Evolutionary conservation across 352 stramenopile species (phyloP).

Genomic region (Phytophthora sp.): DNA sequence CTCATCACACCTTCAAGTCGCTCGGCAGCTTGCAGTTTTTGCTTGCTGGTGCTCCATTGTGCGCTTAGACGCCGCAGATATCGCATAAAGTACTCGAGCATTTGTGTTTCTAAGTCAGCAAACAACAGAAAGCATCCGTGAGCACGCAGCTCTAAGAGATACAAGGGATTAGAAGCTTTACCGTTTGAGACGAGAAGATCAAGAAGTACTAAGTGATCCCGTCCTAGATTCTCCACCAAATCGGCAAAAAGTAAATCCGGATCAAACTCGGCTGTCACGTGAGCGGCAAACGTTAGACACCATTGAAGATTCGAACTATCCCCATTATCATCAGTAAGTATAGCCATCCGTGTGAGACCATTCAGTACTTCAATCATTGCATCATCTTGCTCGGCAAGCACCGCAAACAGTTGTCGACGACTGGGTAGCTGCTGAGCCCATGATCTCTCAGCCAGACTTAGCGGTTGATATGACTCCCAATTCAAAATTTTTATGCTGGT

Average conservation of each 20-base stretch:
- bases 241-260: slow-evolving; percentile 68
- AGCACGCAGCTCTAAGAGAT: neutral
- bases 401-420: slow-evolving; percentile 45
- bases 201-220: slow-evolving; percentile 73
- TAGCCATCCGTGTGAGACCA: slow-evolving; percentile 40
- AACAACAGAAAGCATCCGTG: neutral
- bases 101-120: slow-evolving; percentile 56
- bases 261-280: slow-evolving; percentile 44
- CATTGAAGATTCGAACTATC: neutral
- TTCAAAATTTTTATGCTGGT: neutral
- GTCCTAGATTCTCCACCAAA: slow-evolving; percentile 47
- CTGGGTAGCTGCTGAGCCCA: slow-evolving; percentile 26
- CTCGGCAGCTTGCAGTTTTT: slow-evolving; percentile 24
- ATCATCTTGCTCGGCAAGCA: slow-evolving; percentile 76
- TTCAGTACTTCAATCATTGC: slow-evolving; percentile 70
- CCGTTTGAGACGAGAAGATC: slow-evolving; percentile 76
- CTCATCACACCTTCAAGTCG: slow-evolving; percentile 51
- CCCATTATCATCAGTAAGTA: neutral
- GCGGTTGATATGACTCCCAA: neutral
- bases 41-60: slow-evolving; percentile 39
- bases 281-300: slow-evolving; percentile 3
- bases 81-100: slow-evolving; percentile 66
- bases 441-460: neutral
- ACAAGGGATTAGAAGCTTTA: slow-evolving; percentile 24
- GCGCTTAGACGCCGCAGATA: slow-evolving; percentile 50